Conservation (phyloP, 805 yeast species). For the Clavispora santaluciae region DNA sequence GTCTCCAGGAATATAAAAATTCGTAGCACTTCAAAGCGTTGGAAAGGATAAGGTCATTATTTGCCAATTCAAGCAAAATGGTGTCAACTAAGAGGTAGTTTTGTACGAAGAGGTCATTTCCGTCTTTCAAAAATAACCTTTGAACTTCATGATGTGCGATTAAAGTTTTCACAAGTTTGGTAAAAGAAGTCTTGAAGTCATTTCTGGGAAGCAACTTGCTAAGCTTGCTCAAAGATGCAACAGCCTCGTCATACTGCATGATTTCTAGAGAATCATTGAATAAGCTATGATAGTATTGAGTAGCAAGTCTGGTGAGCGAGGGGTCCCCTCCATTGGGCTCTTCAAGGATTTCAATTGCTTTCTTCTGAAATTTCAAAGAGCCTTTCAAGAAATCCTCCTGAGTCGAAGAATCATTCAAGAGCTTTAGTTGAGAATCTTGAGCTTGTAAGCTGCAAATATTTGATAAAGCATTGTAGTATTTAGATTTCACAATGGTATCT, state of each 20-base stretch:
- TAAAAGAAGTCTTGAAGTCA: constrained; percentile 17
- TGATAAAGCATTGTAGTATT: constrained; percentile 27
- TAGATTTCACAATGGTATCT: constrained; percentile 14
- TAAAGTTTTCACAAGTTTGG: constrained; percentile 23
- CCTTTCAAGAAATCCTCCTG: constrained; percentile 14
- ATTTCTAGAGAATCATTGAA: constrained; percentile 11
- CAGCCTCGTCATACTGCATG: constrained; percentile 9
- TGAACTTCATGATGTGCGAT: constrained; percentile 20
- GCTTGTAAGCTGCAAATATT: constrained; percentile 3
- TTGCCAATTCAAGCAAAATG: constrained; percentile 29
- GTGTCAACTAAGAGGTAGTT: constrained; percentile 30
- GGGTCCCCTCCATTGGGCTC: background rate
- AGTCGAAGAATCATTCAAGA: background rate
- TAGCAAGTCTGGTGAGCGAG: constrained; percentile 2
- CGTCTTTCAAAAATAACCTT: constrained; percentile 19
- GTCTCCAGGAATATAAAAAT: constrained; percentile 38
- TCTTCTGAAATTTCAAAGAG: constrained; percentile 24
- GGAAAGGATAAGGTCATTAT: constrained; percentile 24
- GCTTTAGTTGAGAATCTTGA: background rate
- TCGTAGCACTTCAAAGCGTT: constrained; percentile 32
- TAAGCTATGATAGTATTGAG: constrained; percentile 8
- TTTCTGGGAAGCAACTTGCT: constrained; percentile 2
- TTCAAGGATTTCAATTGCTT: constrained; percentile 21
- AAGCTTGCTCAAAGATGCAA: constrained; percentile 7
- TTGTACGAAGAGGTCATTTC: constrained; percentile 15